phyloP scores from a whole-genome alignment of 768 basidiomycete genomes.

The Lyophyllum decastes region DNA sequence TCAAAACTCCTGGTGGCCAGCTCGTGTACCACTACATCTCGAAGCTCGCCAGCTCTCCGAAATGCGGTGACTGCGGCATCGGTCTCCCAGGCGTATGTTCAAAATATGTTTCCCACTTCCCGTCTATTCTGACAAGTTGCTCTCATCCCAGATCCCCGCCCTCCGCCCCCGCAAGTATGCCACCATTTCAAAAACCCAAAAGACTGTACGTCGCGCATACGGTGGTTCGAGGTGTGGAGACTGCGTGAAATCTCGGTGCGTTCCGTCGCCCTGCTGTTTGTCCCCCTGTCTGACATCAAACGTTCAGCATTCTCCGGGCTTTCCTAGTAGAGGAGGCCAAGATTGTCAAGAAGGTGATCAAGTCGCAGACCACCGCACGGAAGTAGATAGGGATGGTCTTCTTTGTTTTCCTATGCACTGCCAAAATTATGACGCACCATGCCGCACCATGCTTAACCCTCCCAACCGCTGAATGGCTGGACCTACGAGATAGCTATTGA shows the following conservation, averaged over 20 bases:
- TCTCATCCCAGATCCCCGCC: slow-evolving; percentile 71
- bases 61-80: slow-evolving; percentile 98
- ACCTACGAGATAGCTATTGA: too few species aligned
- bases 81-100: slow-evolving; percentile 88
- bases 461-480: too few species aligned
- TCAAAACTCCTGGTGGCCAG: slow-evolving; percentile 98
- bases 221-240: slow-evolving; percentile 96
- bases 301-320: slow-evolving; percentile 86
- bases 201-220: slow-evolving; percentile 95
- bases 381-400: slow-evolving; percentile 30
- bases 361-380: slow-evolving; percentile 61
- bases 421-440: too few species aligned
- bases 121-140: neutral
- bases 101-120: neutral
- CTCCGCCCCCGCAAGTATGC: slow-evolving; percentile 97
- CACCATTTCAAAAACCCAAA: slow-evolving; percentile 94
- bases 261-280: slow-evolving; percentile 14
- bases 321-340: slow-evolving; percentile 99
- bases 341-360: slow-evolving; percentile 99
- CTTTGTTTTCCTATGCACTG: neutral
- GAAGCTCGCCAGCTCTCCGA: slow-evolving; percentile 89
- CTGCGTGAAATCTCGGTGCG: slow-evolving; percentile 93
- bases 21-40: slow-evolving; percentile 98
- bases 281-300: slow-evolving; percentile 1
- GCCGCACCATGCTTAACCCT: too few species aligned